A percentile compares a stretch with the other conserved stretches of the same genome.
phyloP scores from a whole-genome alignment of 192 early-diverging fungal species.

The Chytriomyces hyalinus region DNA sequence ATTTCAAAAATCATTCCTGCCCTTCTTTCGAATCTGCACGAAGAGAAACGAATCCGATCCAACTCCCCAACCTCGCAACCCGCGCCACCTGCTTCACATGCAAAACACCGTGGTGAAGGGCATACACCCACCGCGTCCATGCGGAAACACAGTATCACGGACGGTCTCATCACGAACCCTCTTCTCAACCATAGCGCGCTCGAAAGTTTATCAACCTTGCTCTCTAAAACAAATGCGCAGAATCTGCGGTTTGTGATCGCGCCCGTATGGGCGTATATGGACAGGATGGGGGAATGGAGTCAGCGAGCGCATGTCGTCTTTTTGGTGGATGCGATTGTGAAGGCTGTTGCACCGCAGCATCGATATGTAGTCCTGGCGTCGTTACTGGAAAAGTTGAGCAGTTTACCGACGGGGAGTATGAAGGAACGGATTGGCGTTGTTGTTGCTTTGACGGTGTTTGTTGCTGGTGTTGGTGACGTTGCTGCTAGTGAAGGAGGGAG shows the following conservation, averaged over 20 bases:
- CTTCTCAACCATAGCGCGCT: constrained; percentile 34
- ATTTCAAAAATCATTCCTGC: constrained; percentile 43
- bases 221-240: constrained; percentile 9
- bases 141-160: constrained; percentile 32
- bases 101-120: neutral
- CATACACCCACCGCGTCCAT: constrained; percentile 13
- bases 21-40: constrained; percentile 44
- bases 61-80: neutral
- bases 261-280: constrained; percentile 28
- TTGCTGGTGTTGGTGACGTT: neutral
- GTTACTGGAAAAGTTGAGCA: constrained; percentile 33
- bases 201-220: constrained; percentile 18
- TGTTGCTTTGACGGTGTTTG: constrained; percentile 13
- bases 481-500: no score
- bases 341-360: constrained; percentile 32
- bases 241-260: neutral
- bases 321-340: constrained; percentile 16
- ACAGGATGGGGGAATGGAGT: constrained; percentile 7
- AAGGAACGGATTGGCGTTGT: constrained; percentile 9
- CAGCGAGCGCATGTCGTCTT: constrained; percentile 12
- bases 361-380: constrained; percentile 34
- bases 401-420: neutral
- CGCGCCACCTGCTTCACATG: no score
- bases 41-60: neutral
- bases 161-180: constrained; percentile 41